These are phyloP conservation scores for Eutrema heterophyllum DNA, from an alignment of 345 rosid species.

Conservation along the genomic window DNA sequence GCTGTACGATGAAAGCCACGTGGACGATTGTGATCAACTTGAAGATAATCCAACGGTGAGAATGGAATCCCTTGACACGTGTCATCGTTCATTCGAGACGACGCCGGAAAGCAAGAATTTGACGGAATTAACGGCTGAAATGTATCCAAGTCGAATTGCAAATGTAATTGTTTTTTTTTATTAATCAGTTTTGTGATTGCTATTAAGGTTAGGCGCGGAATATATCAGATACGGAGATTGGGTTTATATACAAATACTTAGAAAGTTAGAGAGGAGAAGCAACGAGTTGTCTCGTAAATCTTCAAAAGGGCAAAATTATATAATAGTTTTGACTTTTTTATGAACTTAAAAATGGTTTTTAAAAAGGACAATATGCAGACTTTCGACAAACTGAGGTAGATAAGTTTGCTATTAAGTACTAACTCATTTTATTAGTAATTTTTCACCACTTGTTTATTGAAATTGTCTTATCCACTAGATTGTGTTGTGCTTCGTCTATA, in stretches of 20 bases:
- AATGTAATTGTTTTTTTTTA: background rate
- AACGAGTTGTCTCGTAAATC: background rate
- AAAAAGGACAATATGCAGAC: background rate
- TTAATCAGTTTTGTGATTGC: background rate
- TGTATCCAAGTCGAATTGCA: background rate
- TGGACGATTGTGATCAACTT: background rate
- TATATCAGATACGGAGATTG: background rate
- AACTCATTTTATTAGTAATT: background rate
- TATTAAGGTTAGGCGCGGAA: background rate
- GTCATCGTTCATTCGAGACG: constrained; percentile 24
- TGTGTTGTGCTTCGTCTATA: background rate
- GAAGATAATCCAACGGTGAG: constrained; percentile 14
- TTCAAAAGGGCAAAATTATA: background rate
- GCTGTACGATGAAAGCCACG: constrained; percentile 6
- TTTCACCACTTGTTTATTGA: background rate
- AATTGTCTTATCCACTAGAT: constrained; percentile 3
- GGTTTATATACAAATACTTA: constrained; percentile 1
- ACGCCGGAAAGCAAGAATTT: background rate
- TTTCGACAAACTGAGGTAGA: background rate
- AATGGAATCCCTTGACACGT: background rate
- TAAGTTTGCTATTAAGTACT: background rate
- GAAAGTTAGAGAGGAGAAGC: background rate
- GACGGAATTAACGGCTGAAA: background rate
- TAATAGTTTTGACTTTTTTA: constrained; percentile 5
- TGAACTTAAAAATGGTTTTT: background rate